phyloP scores from a whole-genome alignment of 129 eudicot species.

The Arctium minus region DNA sequence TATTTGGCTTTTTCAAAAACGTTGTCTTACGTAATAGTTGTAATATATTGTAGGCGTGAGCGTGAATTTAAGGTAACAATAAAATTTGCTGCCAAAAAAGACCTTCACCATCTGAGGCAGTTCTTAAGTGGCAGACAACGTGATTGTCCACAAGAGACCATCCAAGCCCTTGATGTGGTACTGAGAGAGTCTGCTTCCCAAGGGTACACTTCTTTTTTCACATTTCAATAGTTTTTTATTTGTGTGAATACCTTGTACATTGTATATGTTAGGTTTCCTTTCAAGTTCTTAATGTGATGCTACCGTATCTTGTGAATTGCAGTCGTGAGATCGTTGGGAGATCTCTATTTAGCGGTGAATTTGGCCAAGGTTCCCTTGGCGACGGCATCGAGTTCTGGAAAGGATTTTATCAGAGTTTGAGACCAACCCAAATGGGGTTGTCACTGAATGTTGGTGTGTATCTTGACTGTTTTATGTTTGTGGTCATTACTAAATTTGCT shows the following conservation, averaged over 20 bases:
- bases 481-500: background rate
- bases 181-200: slow-evolving; percentile 49
- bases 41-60: slow-evolving; percentile 38
- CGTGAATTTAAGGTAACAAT: slow-evolving; percentile 55
- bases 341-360: slow-evolving; percentile 43
- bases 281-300: background rate
- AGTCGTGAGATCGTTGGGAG: slow-evolving; percentile 67
- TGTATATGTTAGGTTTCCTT: background rate
- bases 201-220: slow-evolving; percentile 11
- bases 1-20: background rate
- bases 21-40: background rate
- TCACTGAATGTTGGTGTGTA: slow-evolving; percentile 69
- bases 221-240: background rate
- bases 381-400: slow-evolving; percentile 75
- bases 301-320: background rate
- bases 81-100: slow-evolving; percentile 63
- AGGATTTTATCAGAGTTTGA: slow-evolving; percentile 77
- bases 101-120: slow-evolving; percentile 47
- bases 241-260: background rate
- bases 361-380: slow-evolving; percentile 62
- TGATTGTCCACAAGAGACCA: slow-evolving; percentile 68
- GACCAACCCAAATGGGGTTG: slow-evolving; percentile 94
- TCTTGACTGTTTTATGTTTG: background rate
- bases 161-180: slow-evolving; percentile 83
- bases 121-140: slow-evolving; percentile 44